phyloP scores from a whole-genome alignment of 2,329 filamentous ascomycete genomes.

The Thelonectria discophora region DNA sequence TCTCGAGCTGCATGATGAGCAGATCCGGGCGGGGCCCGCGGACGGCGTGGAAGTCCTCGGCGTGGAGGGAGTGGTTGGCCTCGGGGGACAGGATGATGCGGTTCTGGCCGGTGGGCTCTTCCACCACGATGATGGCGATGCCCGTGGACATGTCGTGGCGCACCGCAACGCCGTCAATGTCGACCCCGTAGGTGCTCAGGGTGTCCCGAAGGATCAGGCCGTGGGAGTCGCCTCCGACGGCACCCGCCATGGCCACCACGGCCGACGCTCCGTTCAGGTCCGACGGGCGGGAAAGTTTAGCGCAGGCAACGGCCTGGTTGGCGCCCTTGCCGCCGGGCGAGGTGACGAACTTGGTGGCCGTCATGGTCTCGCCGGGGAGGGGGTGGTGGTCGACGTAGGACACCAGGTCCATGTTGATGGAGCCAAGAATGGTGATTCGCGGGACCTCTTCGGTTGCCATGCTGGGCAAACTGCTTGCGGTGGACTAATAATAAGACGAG shows the following conservation, averaged over 20 bases:
- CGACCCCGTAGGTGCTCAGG: constrained; percentile 69
- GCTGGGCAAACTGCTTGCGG: background rate
- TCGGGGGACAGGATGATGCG: constrained; percentile 78
- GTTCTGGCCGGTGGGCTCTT: constrained; percentile 77
- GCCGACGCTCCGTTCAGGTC: constrained; percentile 47
- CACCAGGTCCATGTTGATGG: constrained; percentile 93
- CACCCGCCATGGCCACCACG: constrained; percentile 75
- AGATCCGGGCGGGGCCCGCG: constrained; percentile 62
- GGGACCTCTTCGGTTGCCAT: constrained; percentile 39
- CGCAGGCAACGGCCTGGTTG: constrained; percentile 92
- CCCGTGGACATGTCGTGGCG: constrained; percentile 65
- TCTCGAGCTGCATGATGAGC: constrained; percentile 81
- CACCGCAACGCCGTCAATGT: constrained; percentile 62
- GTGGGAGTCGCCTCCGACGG: constrained; percentile 76
- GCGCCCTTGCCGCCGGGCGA: constrained; percentile 93
- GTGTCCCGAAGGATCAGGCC: constrained; percentile 66
- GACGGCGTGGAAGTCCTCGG: constrained; percentile 48
- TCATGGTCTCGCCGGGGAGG: constrained; percentile 85
- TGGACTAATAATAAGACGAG: background rate
- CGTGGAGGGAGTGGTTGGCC: constrained; percentile 66
- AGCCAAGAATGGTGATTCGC: constrained; percentile 85
- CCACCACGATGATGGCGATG: constrained; percentile 79
- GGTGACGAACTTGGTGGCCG: constrained; percentile 77
- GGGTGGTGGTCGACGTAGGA: constrained; percentile 88
- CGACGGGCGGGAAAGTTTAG: constrained; percentile 74